Base-by-base conservation (phyloP, 495 filamentous ascomycete genomes). In the Podospora pseudopauciseta region DNA sequence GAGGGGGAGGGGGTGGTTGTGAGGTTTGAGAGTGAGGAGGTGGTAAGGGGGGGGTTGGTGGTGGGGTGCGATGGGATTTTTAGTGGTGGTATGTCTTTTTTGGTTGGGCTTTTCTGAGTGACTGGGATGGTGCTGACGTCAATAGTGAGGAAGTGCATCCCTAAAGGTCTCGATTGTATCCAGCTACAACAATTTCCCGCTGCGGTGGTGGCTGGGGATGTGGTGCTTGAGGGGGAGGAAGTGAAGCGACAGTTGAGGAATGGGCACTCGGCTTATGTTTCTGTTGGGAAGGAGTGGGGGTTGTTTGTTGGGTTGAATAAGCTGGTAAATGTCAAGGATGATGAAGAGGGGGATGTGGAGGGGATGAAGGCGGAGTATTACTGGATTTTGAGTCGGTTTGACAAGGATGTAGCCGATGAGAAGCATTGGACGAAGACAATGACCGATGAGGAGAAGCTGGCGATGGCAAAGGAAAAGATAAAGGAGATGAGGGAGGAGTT, bases 21-120 rank as follows among this genome's bases (percentile, higher is more conserved):
- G 55, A 87, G 87, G 75, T 93, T 93, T 83, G 87, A 87, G 44
- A 91, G 92, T 74, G 87, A 87, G 61, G 84, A 84, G 19, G 86
- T 86, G 3, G 80, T 83, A 1, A 85, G 70, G 9, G 80, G 80
- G 0, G 71, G 74, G 28, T 68, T 83, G 0, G 65, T 86, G 3
- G 74, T 87, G 9, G 85, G 83, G 4, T 80, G 39, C 2, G 39
- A 49, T 49, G 39, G 39, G 39, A 18, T 49, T 1, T 49, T 49
- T 49, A 13, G 9, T 13, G 9, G 39, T 49, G 39, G 39, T 49
- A 9, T 13, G 39, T 49, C 39, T 49, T 49, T 0, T 39, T 39
- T 39, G 34, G 34, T 5, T 39, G 34, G 0, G 23, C 23, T 23
- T 23, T 23, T 23, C 23, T 23, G 23, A 1, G 23, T 23, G 23